Percentiles rank a stretch among this genome's conserved stretches.
Conservation (phyloP, 192 early-diverging fungal genomes). For the Coemansia sp. region DNA sequence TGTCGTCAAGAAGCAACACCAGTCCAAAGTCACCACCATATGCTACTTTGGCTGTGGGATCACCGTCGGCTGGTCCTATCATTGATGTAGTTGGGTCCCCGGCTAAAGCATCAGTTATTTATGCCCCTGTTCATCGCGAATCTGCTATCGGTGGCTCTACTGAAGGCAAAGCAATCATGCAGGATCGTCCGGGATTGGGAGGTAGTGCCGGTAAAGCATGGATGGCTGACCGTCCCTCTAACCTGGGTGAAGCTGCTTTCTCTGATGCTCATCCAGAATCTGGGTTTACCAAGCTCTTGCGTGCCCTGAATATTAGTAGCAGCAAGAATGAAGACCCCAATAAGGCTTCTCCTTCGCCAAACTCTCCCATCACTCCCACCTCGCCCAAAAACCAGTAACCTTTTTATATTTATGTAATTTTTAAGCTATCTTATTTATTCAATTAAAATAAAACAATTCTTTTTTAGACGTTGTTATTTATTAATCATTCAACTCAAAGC, state of each 20-base stretch:
- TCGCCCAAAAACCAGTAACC: neutral
- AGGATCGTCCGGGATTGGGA: constrained; percentile 20
- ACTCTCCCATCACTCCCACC: too few relatives aligned
- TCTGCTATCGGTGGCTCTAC: constrained; percentile 22
- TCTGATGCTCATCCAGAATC: constrained; percentile 24
- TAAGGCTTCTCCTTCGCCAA: too few relatives aligned
- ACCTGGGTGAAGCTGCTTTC: constrained; percentile 21
- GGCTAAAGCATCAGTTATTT: constrained; percentile 21
- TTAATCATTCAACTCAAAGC: neutral
- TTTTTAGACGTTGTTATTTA: too few relatives aligned
- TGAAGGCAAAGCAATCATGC: constrained; percentile 22
- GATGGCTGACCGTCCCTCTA: constrained; percentile 48
- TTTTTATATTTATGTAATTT: constrained; percentile 1
- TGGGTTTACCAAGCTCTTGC: constrained; percentile 21
- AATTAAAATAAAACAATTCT: too few relatives aligned
- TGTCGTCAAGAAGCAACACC: neutral
- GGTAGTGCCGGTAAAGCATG: constrained; percentile 32
- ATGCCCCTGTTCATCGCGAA: constrained; percentile 13
- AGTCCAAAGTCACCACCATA: constrained; percentile 1
- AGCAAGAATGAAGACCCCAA: too few relatives aligned
- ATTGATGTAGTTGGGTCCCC: constrained; percentile 31
- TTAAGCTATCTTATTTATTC: too few relatives aligned
- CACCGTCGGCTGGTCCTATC: constrained; percentile 14
- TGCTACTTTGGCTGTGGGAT: constrained; percentile 14
- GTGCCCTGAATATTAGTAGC: constrained; percentile 9